Percentiles rank a stretch among this genome's conserved stretches.
These are phyloP conservation scores for Marsdenia floribunda DNA, from an alignment of 257 asterid species.

Conservation along the genomic window DNA sequence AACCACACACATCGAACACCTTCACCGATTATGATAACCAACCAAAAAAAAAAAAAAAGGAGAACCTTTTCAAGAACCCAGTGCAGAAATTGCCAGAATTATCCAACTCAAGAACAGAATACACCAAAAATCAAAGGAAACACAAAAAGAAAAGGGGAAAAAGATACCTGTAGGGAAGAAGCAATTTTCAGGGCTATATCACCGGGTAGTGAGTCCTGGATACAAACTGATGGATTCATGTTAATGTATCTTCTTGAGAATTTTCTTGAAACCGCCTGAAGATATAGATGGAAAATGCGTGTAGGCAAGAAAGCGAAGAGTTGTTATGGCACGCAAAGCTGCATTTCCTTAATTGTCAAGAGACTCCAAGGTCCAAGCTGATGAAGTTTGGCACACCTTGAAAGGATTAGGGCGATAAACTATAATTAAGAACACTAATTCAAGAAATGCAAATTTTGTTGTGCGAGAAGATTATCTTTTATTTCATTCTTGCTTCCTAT, in stretches of 20 bases:
- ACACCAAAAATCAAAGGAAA: neutral
- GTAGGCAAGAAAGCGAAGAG: neutral
- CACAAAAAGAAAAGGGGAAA: neutral
- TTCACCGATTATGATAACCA: constrained; percentile 9
- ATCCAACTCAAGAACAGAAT: constrained; percentile 5
- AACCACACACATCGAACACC: constrained; percentile 75
- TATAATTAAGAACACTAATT: too few relatives aligned
- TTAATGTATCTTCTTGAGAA: neutral
- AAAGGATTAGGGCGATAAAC: too few relatives aligned
- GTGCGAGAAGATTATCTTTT: too few relatives aligned
- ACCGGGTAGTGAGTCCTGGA: constrained; percentile 52
- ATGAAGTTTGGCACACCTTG: too few relatives aligned
- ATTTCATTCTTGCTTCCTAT: neutral
- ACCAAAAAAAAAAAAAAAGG: neutral
- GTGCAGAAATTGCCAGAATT: constrained; percentile 7
- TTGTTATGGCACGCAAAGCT: neutral
- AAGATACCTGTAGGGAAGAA: constrained; percentile 58
- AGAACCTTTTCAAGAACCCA: constrained; percentile 27
- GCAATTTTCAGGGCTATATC: constrained; percentile 70
- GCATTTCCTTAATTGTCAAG: neutral
- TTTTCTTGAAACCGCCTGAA: neutral
- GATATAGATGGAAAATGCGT: neutral
- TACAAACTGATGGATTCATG: constrained; percentile 5
- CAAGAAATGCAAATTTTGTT: too few relatives aligned
- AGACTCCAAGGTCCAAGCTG: neutral